Base-by-base conservation (phyloP, 2,329 filamentous ascomycete genomes). In the Penicillium freii region DNA sequence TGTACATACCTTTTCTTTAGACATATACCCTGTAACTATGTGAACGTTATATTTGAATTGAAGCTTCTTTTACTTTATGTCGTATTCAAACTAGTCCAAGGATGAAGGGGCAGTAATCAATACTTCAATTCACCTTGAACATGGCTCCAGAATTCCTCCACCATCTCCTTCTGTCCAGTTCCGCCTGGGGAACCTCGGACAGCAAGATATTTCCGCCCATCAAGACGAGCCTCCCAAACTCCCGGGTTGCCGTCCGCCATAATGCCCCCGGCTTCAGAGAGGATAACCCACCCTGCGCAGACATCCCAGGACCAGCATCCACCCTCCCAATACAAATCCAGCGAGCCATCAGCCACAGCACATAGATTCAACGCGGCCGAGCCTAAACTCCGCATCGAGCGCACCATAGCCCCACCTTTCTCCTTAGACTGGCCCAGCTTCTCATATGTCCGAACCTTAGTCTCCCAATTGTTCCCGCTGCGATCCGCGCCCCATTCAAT, bases 271-370 rank as follows among this genome's bases (percentile, higher is more conserved):
- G 84, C 83, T 70, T 87, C 85, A 25, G 76, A 77, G 42, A 87
- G 65, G 51, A 87, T 81, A 2, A 84, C 79, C 84, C 84, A 86
- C 0, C 81, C 85, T 5, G 84, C 84, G 66, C 83, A 86, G 10
- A 87, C 84, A 75, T 87, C 84, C 84, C 84, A 87, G 8, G 83
- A 83, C 84, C 84, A 87, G 65, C 83, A 86, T 0, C 85, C 85
- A 2, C 81, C 83, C 65, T 87, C 85, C 84, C 85, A 87, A 59
- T 86, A 87, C n/a, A 83, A 66, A 72, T 87, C 84, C 50, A 86
- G 57, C 23, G 75, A 74, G 0, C 84, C 84, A 36, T 77, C 75
- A 4, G 84, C 85, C 27, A 87, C 83, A 7, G 73, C 78, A 66
- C 85, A 87, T 15, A 86, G 70, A 67, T 87, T 87, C 64, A 87